Evolutionary conservation across 176 grass and related monocot genomes (phyloP).

Genomic region (Carex littledalei): DNA sequence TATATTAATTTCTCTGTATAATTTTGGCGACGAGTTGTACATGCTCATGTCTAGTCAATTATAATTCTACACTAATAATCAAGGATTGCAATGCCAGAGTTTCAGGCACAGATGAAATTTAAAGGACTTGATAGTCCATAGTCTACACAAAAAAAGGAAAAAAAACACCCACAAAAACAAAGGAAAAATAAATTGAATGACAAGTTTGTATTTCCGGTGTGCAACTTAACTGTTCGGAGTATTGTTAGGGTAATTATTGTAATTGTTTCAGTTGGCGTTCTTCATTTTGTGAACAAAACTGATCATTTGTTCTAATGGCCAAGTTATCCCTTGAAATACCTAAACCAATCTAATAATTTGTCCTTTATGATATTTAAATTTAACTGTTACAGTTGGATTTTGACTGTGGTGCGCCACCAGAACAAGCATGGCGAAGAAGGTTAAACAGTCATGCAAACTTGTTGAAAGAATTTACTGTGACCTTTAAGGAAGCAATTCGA

Average conservation of each 20-base stretch:
- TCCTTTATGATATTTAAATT: not conserved
- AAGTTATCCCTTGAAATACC: not conserved
- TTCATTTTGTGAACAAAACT: not conserved
- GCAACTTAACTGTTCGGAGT: not conserved
- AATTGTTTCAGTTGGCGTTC: not conserved
- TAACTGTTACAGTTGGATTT: slow-evolving; percentile 63
- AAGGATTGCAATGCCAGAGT: no score
- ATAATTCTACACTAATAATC: no score
- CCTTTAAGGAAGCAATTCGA: slow-evolving; percentile 71
- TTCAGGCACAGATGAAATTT: no score
- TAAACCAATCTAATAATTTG: not conserved
- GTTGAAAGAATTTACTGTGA: slow-evolving; percentile 91
- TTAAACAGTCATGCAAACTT: slow-evolving; percentile 91
- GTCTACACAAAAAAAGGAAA: no score
- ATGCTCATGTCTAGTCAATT: not conserved
- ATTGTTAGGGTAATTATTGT: not conserved
- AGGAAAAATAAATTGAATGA: not conserved
- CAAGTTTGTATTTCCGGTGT: not conserved
- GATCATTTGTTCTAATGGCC: not conserved
- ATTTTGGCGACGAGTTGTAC: not conserved
- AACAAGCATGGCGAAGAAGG: slow-evolving; percentile 83
- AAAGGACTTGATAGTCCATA: no score
- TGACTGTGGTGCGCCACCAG: slow-evolving; percentile 74
- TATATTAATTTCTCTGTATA: not conserved
- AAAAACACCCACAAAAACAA: not conserved